phyloP scores from a whole-genome alignment of 2,329 filamentous ascomycete species.

The Colletotrichum liriopes region DNA sequence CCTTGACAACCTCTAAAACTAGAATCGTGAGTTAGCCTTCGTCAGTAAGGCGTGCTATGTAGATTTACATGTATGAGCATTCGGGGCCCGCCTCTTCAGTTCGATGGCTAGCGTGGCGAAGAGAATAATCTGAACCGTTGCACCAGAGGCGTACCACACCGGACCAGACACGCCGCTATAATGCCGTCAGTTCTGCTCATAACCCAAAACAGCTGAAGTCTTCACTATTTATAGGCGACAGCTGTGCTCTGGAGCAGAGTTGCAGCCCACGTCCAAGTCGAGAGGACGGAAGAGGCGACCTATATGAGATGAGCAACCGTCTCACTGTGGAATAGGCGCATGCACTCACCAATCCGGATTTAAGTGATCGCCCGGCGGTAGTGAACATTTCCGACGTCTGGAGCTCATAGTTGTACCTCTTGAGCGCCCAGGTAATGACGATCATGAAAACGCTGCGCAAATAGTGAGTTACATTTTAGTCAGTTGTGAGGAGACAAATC shows the following conservation, averaged over 20 bases:
- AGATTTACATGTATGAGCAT: constrained; percentile 78
- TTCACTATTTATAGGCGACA: constrained; percentile 82
- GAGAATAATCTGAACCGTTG: constrained; percentile 88
- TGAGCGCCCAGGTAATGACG: constrained; percentile 77
- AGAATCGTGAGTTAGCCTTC: neutral
- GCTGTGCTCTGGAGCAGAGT: constrained; percentile 84
- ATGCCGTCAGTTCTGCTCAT: neutral
- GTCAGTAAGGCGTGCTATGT: rapidly evolving
- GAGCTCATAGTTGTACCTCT: constrained; percentile 75
- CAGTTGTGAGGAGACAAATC: neutral
- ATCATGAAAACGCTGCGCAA: constrained; percentile 58
- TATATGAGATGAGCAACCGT: neutral
- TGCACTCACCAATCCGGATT: constrained; percentile 79
- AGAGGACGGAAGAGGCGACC: constrained; percentile 89
- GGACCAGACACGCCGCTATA: constrained; percentile 70
- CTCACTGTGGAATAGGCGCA: rapidly evolving
- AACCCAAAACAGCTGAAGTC: rapidly evolving
- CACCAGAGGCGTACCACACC: constrained; percentile 77
- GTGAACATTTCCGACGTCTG: constrained; percentile 96
- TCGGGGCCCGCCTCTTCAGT: constrained; percentile 87
- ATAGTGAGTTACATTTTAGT: too few relatives aligned
- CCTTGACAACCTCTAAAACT: constrained; percentile 84
- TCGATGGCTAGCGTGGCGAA: constrained; percentile 94
- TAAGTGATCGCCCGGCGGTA: constrained; percentile 89
- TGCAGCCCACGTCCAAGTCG: constrained; percentile 94